A percentile compares a stretch with the other conserved stretches of the same genome.
Conservation (phyloP, 371 early-diverging fungal species). For the Circinella umbellata region DNA sequence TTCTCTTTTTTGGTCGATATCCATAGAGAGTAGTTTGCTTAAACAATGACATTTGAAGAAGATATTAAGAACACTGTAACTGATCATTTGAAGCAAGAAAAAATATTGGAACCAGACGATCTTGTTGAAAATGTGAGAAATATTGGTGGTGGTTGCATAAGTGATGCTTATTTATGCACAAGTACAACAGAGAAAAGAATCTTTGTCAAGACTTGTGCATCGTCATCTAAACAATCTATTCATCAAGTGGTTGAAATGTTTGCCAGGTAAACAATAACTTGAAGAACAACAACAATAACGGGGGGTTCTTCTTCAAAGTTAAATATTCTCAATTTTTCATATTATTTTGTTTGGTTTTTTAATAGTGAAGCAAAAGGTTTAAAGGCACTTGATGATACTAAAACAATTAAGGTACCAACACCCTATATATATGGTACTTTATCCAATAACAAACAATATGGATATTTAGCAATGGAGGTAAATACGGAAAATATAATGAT, state of each 20-base stretch:
- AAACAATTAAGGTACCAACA: constrained; percentile 21
- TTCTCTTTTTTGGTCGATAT: too few relatives aligned
- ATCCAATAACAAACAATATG: neutral
- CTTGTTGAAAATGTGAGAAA: constrained; percentile 8
- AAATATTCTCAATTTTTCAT: neutral
- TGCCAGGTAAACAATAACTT: neutral
- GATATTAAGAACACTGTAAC: constrained; percentile 14
- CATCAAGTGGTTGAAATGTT: constrained; percentile 20
- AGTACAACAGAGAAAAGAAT: constrained; percentile 6
- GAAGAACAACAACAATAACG: neutral
- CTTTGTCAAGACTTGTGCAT: constrained; percentile 19
- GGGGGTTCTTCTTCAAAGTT: neutral
- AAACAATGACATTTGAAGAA: constrained; percentile 8
- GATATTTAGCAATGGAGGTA: constrained; percentile 19
- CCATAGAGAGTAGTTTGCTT: too few relatives aligned
- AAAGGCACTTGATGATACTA: constrained; percentile 16
- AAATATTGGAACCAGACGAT: constrained; percentile 1
- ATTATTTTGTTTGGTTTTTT: neutral
- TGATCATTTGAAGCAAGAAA: neutral
- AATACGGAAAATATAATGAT: too few relatives aligned
- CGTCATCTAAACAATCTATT: constrained; percentile 10
- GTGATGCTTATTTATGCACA: constrained; percentile 15
- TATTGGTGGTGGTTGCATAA: constrained; percentile 17
- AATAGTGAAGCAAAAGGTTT: constrained; percentile 20
- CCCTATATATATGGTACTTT: constrained; percentile 17